phyloP scores from a whole-genome alignment of 1,284 basidiomycete genomes.

The Trichosporon ovoides region DNA sequence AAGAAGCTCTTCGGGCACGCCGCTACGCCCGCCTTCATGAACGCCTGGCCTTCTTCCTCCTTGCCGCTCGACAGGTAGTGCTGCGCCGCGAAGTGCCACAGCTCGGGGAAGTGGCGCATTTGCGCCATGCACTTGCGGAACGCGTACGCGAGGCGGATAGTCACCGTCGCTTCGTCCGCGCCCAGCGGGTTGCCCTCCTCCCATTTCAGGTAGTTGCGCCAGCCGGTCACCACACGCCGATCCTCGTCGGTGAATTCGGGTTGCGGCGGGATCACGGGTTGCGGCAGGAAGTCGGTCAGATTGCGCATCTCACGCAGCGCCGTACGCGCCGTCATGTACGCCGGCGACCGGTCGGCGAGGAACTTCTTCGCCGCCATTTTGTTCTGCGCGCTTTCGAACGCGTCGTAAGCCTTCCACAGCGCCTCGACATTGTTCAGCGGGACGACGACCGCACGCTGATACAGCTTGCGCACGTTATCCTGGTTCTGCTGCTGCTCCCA shows the following conservation, averaged over 20 bases:
- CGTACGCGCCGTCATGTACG: constrained; percentile 88
- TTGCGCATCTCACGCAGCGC: constrained; percentile 73
- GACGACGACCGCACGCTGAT: constrained; percentile 87
- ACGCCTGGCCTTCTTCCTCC: constrained; percentile 72
- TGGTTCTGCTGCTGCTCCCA: constrained; percentile 97
- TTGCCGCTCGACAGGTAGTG: constrained; percentile 72
- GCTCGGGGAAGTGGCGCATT: constrained; percentile 91
- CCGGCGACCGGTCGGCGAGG: constrained; percentile 72
- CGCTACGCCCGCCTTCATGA: constrained; percentile 77
- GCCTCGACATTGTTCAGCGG: constrained; percentile 89
- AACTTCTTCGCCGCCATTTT: constrained; percentile 91
- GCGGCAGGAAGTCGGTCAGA: constrained; percentile 62
- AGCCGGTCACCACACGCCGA: constrained; percentile 68
- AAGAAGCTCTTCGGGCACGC: constrained; percentile 85
- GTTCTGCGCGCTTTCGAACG: constrained; percentile 86
- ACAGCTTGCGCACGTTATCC: constrained; percentile 84
- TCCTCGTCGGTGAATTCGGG: constrained; percentile 72
- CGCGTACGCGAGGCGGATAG: constrained; percentile 70
- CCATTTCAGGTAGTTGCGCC: constrained; percentile 92
- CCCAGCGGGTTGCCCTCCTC: constrained; percentile 90
- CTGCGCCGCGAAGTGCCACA: constrained; percentile 89
- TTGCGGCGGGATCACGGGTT: constrained; percentile 60
- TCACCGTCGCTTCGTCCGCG: constrained; percentile 64
- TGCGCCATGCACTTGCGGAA: constrained; percentile 75
- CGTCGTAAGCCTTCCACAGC: constrained; percentile 91